Base-by-base conservation (phyloP, 257 asterid species). In the Solanum piurae region DNA sequence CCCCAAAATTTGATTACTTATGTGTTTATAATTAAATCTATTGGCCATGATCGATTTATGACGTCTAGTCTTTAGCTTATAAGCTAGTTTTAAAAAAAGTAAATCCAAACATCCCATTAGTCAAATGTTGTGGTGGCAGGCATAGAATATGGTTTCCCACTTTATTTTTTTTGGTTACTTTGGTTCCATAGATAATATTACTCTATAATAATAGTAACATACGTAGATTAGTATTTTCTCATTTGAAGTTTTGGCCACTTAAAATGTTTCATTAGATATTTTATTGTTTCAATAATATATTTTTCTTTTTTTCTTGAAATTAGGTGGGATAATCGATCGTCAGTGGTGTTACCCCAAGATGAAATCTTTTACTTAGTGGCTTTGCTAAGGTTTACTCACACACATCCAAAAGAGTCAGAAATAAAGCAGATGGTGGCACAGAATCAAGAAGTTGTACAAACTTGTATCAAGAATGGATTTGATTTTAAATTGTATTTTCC, bases 401-500 rank as follows among this genome's bases (percentile, higher is more conserved):
- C 95, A n/a, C 91, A 91, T 46, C 92, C 94, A 11, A 89, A 91
- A 10, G 96, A 94, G 1, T 85, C 93, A 11, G 90, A 96, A 1
- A 91, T 86, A 13, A 92, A 93, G 25, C 93, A 95, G 85, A 92
- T 95, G 96, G 90, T 93, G 34, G 94, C 91, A 10, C 97, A 96
- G 79, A 96, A 96, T 89, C 91, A 91, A 40, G 95, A 94, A 74
- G 93, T 96, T 20, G 68, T 96, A 29, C 92, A 91, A 85, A 88
- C 87, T 8, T 96, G 99, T 91, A 84, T 20, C 2, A 71, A 90
- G 6, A 91, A 92, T 85, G 94, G 93, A 2, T 87, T 95, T 12
- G 93, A 94, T 84, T 91, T 86, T 94, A 96, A 97, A 92, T 79
- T 95, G 89, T 97, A 97, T 90, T 98, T 97, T 76, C 99, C 99